Evolutionary conservation across 2,329 filamentous ascomycete species (phyloP).

Genomic region (Ophiocordyceps camponoti-leonardi): DNA sequence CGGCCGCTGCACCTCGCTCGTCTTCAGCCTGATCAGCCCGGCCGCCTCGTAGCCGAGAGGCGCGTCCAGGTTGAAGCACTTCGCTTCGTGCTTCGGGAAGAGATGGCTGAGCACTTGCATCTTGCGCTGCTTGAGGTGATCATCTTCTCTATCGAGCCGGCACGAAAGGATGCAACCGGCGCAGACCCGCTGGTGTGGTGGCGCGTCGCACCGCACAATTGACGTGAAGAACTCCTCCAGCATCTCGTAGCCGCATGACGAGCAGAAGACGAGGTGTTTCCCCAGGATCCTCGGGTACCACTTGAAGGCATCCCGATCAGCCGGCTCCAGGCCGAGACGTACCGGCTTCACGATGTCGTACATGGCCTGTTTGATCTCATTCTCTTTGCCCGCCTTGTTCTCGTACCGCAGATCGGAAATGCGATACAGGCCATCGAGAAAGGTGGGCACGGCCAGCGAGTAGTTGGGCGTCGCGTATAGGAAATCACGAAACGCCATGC

Average conservation of each 20-base stretch:
- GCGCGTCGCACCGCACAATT: background rate
- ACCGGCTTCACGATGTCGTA: constrained; percentile 18
- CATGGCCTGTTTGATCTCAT: constrained; percentile 5
- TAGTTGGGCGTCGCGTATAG: constrained; percentile 12
- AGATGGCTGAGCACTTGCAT: constrained; percentile 6
- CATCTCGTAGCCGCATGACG: constrained; percentile 16
- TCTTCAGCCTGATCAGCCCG: constrained; percentile 7
- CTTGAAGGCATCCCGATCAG: constrained; percentile 6
- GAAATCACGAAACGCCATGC: constrained; percentile 13
- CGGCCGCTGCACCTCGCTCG: constrained; percentile 3
- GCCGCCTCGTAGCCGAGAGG: constrained; percentile 7
- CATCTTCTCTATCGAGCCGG: constrained; percentile 11
- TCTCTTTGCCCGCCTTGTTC: background rate
- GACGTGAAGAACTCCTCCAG: constrained; percentile 13
- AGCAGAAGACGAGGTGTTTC: constrained; percentile 10
- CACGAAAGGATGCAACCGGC: constrained; percentile 12
- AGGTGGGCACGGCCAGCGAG: constrained; percentile 11
- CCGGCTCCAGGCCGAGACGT: constrained; percentile 8
- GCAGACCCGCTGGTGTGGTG: constrained; percentile 9
- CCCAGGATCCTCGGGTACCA: constrained; percentile 12
- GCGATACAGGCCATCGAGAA: constrained; percentile 17
- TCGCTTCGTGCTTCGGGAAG: constrained; percentile 10
- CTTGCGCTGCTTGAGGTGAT: constrained; percentile 11
- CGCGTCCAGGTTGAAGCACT: constrained; percentile 14
- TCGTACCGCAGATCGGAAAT: constrained; percentile 7